Conservation (phyloP, 1,139 yeast species). For the Saccharomyces hybrid region DNA sequence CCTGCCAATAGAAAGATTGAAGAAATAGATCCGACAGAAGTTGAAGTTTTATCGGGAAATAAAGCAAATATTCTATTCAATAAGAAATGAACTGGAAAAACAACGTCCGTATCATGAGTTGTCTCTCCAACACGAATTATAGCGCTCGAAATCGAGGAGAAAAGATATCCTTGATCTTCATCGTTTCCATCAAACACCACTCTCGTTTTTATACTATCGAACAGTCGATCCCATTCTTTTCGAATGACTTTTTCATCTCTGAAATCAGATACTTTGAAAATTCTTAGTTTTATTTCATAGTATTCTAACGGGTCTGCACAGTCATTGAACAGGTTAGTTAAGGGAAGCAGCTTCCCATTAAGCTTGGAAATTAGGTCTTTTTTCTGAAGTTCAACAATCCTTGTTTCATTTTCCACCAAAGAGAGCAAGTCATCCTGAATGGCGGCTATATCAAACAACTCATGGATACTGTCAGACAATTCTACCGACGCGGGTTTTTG, state of each 20-base stretch:
- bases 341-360: conserved; percentile 56
- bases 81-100: conserved; percentile 72
- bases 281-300: conserved; percentile 68
- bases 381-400: conserved; percentile 39
- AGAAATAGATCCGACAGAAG: conserved; percentile 47
- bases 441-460: conserved; percentile 78
- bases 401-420: conserved; percentile 50
- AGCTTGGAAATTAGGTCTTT: conserved; percentile 47
- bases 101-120: conserved; percentile 53
- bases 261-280: conserved; percentile 77
- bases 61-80: conserved; percentile 44
- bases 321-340: conserved; percentile 76
- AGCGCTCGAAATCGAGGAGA: conserved; percentile 34
- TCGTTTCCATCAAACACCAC: conserved; percentile 20
- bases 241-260: conserved; percentile 65
- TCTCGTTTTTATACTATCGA: conserved; percentile 36
- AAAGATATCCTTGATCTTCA: conserved; percentile 29
- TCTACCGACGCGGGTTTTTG: conserved; percentile 70
- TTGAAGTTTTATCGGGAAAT: conserved; percentile 31
- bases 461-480: conserved; percentile 63
- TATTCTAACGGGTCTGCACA: conserved; percentile 87
- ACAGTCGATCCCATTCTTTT: conserved; percentile 61
- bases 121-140: conserved; percentile 45
- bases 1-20: conserved; percentile 77
- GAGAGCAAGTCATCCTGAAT: conserved; percentile 76